These are phyloP conservation scores for Nephelium lappaceum DNA, from an alignment of 345 rosid species.

Conservation along the genomic window DNA sequence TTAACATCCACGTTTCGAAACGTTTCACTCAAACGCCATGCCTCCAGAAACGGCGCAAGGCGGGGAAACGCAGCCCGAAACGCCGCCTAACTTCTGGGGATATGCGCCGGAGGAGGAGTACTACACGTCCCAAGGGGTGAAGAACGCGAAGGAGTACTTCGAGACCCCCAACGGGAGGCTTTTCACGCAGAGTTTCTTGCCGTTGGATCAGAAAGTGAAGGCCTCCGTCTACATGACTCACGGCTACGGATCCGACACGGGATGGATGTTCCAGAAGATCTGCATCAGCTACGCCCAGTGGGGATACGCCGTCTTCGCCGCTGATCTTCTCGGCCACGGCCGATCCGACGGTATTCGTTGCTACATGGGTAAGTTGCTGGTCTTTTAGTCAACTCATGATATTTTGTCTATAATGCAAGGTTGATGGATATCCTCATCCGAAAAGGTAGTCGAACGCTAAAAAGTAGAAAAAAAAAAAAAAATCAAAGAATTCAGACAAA, in stretches of 20 bases:
- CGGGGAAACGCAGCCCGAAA: constrained; percentile 29
- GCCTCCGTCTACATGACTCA: constrained; percentile 83
- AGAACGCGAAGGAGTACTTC: constrained; percentile 72
- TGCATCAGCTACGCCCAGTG: constrained; percentile 71
- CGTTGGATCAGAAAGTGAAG: constrained; percentile 70
- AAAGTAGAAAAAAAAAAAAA: too few species aligned
- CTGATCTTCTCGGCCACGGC: constrained; percentile 96
- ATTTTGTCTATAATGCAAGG: too few species aligned
- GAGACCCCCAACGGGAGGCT: constrained; percentile 84
- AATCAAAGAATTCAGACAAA: too few species aligned
- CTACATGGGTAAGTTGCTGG: constrained; percentile 59
- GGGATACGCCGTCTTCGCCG: constrained; percentile 99
- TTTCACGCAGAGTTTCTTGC: constrained; percentile 82
- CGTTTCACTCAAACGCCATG: neutral
- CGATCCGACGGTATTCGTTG: constrained; percentile 93
- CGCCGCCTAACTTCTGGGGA: constrained; percentile 77
- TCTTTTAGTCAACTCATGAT: too few species aligned
- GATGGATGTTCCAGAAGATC: constrained; percentile 93
- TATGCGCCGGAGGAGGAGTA: constrained; percentile 85
- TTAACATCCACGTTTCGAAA: neutral
- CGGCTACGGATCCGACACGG: constrained; percentile 93
- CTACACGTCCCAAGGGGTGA: constrained; percentile 82
- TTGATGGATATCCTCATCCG: too few species aligned
- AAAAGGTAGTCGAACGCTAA: too few species aligned
- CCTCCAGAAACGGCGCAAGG: neutral